A percentile compares a stretch with the other conserved stretches of the same genome.
phyloP scores from a whole-genome alignment of 192 early-diverging fungal species.

The Rhizoclosmatium globosum region DNA sequence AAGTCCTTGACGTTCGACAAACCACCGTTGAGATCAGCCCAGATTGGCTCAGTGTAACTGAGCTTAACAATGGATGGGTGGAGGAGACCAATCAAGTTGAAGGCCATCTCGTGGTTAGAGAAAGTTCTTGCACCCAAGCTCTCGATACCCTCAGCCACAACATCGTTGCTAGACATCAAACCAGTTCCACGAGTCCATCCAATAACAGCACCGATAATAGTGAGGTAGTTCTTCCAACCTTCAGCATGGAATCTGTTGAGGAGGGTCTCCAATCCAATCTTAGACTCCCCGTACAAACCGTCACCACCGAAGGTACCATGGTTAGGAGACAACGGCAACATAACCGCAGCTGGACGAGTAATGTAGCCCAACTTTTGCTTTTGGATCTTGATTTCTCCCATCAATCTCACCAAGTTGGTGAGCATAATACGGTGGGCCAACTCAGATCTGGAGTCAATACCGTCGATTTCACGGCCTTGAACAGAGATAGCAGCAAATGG shows the following conservation, averaged over 20 bases:
- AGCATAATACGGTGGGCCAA: conserved; percentile 94
- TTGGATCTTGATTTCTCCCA: conserved; percentile 85
- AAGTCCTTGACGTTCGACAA: conserved; percentile 87
- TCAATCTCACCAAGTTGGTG: conserved; percentile 87
- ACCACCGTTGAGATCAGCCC: conserved; percentile 92
- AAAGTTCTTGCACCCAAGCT: conserved; percentile 89
- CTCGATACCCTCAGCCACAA: conserved; percentile 89
- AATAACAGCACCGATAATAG: conserved; percentile 91
- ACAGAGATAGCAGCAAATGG: conserved; percentile 96
- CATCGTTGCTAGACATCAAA: conserved; percentile 91
- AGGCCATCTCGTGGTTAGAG: conserved; percentile 91
- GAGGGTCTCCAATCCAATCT: conserved; percentile 91
- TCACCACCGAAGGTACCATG: conserved; percentile 94
- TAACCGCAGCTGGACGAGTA: conserved; percentile 86
- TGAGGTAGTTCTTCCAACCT: conserved; percentile 85
- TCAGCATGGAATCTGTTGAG: conserved; percentile 93
- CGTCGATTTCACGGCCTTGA: conserved; percentile 84
- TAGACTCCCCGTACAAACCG: conserved; percentile 94
- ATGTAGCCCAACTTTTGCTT: conserved; percentile 79
- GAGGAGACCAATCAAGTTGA: conserved; percentile 89
- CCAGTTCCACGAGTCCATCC: conserved; percentile 98
- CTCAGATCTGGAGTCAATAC: conserved; percentile 87
- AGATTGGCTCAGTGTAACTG: conserved; percentile 78
- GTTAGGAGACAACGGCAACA: conserved; percentile 95
- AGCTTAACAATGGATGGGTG: conserved; percentile 80